Percentiles rank a stretch among this genome's conserved stretches.
These are phyloP conservation scores for Rosa persica DNA, from an alignment of 306 rosid genomes.

Conservation along the genomic window DNA sequence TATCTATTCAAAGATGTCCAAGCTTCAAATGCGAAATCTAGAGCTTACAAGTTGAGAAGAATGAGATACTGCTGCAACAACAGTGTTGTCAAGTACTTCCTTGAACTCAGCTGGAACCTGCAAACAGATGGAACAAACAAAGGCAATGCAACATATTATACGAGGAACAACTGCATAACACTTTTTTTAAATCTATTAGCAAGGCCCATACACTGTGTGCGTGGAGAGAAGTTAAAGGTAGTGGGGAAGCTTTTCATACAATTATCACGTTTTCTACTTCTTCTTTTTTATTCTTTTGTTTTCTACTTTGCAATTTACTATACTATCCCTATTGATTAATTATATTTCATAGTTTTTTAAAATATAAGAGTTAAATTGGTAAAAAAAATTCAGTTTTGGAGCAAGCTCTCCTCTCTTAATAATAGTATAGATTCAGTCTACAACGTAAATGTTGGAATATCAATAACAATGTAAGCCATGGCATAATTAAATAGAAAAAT, in stretches of 20 bases:
- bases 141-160: neutral
- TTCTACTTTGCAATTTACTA: no score
- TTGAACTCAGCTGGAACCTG: conserved; percentile 92
- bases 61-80: conserved; percentile 87
- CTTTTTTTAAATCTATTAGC: neutral
- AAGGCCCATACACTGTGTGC: no score
- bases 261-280: no score
- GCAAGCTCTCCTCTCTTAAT: no score
- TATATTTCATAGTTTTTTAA: no score
- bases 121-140: conserved; percentile 38
- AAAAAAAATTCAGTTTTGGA: no score
- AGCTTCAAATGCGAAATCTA: conserved; percentile 10
- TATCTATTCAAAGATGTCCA: conserved; percentile 10
- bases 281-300: no score
- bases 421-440: neutral
- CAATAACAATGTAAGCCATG: neutral
- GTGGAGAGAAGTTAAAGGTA: no score
- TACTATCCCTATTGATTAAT: no score
- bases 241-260: no score
- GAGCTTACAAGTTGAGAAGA: conserved; percentile 81
- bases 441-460: conserved; percentile 1
- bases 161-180: neutral
- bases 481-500: neutral
- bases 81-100: conserved; percentile 83
- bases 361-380: no score